Evolutionary conservation across 345 rosid species (phyloP), one percentile per base, ranked within the genome.

Genomic region (Corchorus capsularis): DNA sequence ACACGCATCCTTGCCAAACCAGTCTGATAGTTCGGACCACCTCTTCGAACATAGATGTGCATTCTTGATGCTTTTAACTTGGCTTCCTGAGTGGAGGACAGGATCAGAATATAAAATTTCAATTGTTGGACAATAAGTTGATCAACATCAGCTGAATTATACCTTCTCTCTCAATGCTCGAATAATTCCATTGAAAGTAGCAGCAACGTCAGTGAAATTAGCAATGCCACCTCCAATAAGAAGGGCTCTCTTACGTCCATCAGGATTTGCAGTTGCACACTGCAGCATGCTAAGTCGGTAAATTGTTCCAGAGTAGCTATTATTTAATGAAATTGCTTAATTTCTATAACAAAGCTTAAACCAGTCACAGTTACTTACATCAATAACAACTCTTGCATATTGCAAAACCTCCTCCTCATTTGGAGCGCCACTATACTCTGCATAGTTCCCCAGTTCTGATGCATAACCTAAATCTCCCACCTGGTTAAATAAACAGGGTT

Each of bases 351-450:
- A 50, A 59, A 39, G 64, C 63, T 11, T 14, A 66, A 22, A 64
- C 15, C 52, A 41, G 54, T 55, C 50, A 32, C 9, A 9, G 17
- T 47, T 43, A 27, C 98, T 87, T 82, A 94, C 99, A 70, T 96
- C 97, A 77, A 96, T 82, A 53, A 96, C 95, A 69, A 96, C 98
- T 89, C 98, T 91, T 43, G 99, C 99, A 80, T 96, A 96, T 53
- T 94, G 98, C 86, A 94, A 79, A 39, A 96, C 99, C 83, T 96
- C 99, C 75, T 94, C 98, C 80, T 92, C 98, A 45, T 90, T 96
- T 16, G 99, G 99, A 70, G 99, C 99, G 79, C 99, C 99, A 79
- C 98, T 94, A 66, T 96, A 96, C 86, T 96, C 98, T 19, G 98
- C 98, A 52, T 96, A 94, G 83, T 96, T 96, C 8, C 97, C 98